Evolutionary conservation across 805 yeast genomes (phyloP).

Genomic region (Teunomyces cretensis): DNA sequence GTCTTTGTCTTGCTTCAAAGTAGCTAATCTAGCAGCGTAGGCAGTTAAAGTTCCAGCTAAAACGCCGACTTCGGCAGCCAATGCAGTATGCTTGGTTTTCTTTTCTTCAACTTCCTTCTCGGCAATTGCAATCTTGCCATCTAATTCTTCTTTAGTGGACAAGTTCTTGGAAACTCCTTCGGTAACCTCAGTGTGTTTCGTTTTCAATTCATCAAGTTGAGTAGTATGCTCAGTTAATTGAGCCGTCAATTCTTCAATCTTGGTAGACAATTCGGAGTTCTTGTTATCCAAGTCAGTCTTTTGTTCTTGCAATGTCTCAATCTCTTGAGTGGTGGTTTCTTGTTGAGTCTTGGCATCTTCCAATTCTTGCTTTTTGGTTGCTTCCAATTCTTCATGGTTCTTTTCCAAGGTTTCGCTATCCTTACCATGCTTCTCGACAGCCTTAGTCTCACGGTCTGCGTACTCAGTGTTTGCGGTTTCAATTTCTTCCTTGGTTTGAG

Average conservation of each 20-base stretch:
- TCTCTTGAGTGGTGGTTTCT: conserved; percentile 41
- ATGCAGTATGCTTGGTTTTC: conserved; percentile 34
- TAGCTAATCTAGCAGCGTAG: conserved; percentile 42
- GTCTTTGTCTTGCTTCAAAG: conserved; percentile 39
- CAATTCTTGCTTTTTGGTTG: conserved; percentile 44
- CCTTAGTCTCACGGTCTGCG: conserved; percentile 45
- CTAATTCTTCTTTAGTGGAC: conserved; percentile 42
- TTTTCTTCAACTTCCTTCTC: conserved; percentile 37
- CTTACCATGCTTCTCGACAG: conserved; percentile 45
- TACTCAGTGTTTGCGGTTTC: conserved; percentile 45
- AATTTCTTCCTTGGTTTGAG: conserved; percentile 42
- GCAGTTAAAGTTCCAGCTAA: conserved; percentile 44
- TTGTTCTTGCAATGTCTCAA: conserved; percentile 45
- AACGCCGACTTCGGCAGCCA: conserved; percentile 44
- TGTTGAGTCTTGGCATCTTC: conserved; percentile 42
- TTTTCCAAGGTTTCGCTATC: conserved; percentile 43
- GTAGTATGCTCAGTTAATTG: conserved; percentile 40
- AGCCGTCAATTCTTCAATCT: conserved; percentile 44
- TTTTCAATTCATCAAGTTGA: conserved; percentile 32
- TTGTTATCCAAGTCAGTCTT: conserved; percentile 40
- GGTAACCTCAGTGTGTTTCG: conserved; percentile 29
- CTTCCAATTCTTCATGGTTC: conserved; percentile 46
- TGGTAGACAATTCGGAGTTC: conserved; percentile 36
- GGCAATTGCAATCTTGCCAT: conserved; percentile 34
- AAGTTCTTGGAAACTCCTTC: conserved; percentile 26